Base-by-base conservation (phyloP, 176 grass and related monocot species). In the Hyparrhenia diplandra region DNA sequence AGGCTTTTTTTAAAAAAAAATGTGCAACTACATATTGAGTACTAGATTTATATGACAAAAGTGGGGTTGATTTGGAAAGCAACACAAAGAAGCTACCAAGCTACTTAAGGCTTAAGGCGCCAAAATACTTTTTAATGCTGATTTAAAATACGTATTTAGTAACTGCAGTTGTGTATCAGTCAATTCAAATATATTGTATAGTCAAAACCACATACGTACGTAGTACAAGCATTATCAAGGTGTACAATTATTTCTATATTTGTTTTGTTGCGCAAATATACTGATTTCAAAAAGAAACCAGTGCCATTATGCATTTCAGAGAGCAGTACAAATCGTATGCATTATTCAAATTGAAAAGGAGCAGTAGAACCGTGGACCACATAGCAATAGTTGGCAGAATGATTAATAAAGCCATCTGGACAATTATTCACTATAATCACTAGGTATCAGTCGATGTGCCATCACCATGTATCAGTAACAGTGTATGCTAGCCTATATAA, bases 341-440 rank as follows among this genome's bases (percentile, higher is more conserved):
- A 54, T 54, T 54, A 45, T 68, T 77, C 13, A 61, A 46, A 76
- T 43, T 24, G 81, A 24, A 42, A 75, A 84, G 25, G 27, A 46
- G 20, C 21, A 36, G 3, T 60, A 28, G 28, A 28, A 70, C 76
- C 6, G 5, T 45, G 17, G 27, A 37, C n/a, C 21, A 8, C 34
- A 71, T 40, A 69, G 63, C 40, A 63, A 20, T 39, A 28, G 13
- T 45, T 32, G 24, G 6, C 28, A 55, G 4, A 64, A 43, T 35
- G 59, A 55, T 71, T 21, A 54, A 21, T 10, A 23, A 63, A 72
- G 16, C 32, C 23, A 78, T 24, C 45, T 63, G 75, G 12, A 1
- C 58, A 39, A 45, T 8, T 64, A 61, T 3, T 14, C 8, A 40
- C 1, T 37, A 64, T 65, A 60, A 36, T 65, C 1, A 58, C 5